A percentile compares a stretch with the other conserved stretches of the same genome.
These are phyloP conservation scores for Dianthus caryophyllus DNA, from an alignment of 148 eudicot species.

Conservation along the genomic window DNA sequence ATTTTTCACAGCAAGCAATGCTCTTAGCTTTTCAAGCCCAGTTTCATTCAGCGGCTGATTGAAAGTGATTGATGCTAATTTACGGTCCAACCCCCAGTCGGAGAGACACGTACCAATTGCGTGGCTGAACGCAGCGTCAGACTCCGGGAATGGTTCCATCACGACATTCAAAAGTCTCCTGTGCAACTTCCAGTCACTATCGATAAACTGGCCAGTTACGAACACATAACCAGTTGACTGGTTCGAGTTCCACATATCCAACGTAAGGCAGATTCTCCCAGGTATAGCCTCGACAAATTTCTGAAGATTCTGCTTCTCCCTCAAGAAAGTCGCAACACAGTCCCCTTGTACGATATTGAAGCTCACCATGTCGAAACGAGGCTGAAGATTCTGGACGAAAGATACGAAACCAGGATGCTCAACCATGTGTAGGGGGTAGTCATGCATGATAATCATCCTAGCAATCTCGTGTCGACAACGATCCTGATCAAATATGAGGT, in stretches of 20 bases:
- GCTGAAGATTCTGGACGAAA: constrained; percentile 57
- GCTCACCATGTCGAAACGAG: constrained; percentile 59
- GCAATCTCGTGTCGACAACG: constrained; percentile 64
- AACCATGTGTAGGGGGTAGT: constrained; percentile 70
- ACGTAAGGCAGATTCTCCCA: constrained; percentile 56
- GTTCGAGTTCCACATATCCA: constrained; percentile 64
- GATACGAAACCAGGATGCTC: constrained; percentile 62
- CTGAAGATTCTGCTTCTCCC: constrained; percentile 62
- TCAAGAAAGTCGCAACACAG: constrained; percentile 58
- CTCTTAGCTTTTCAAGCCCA: constrained; percentile 54
- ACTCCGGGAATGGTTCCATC: constrained; percentile 81
- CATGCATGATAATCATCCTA: constrained; percentile 70
- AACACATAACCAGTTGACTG: constrained; percentile 58
- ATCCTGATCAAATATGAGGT: constrained; percentile 58
- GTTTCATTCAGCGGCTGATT: constrained; percentile 49
- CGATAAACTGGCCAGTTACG: constrained; percentile 62
- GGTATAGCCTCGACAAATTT: constrained; percentile 53
- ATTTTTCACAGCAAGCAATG: constrained; percentile 67
- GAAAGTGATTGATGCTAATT: constrained; percentile 53
- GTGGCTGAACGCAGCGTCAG: constrained; percentile 73
- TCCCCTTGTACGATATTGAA: constrained; percentile 58
- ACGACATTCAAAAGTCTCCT: constrained; percentile 69
- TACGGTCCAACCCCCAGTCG: constrained; percentile 70
- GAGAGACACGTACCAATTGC: constrained; percentile 77
- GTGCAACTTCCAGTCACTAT: constrained; percentile 69